Evolutionary conservation across 2,329 filamentous ascomycete genomes (phyloP), one percentile per base, ranked within the genome.

Genomic region (Neobulgaria alba): DNA sequence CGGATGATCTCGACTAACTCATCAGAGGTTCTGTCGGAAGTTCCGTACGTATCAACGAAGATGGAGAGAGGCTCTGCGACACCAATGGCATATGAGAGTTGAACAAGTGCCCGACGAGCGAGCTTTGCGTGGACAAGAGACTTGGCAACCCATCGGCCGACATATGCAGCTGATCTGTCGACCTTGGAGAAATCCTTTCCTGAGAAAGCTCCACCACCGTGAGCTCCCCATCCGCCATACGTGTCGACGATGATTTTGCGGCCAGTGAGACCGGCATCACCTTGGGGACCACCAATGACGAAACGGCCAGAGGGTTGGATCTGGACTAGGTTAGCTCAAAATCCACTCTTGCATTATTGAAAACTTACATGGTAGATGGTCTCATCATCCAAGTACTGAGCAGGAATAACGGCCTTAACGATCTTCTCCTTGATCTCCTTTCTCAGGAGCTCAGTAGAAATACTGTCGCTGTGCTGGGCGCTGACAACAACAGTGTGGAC

Each of bases 131-230:
- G 71, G 57, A 98, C 86, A 53, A 98, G 79, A 31, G 92, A 98
- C 79, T 98, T 98, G 72, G 92, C 92, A 67, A 98, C 89, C 92
- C 92, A 98, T 66, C 92, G 88, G 57, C 78, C 89, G 57, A 96
- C 81, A 73, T 98, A 98, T 62, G 92, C 92, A 55, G 92, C 92
- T 39, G 92, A 96, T 60, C 92, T 86, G 66, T 98, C 92, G 69
- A 98, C 92, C 80, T 98, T 98, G 78, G 88, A 95, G 81, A 95
- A 98, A 69, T 98, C 92, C 83, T 98, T 98, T 62, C 92, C 92
- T 61, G 92, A 96, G 85, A 98, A 98, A 67, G 92, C 92, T 83
- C 92, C 92, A 76, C 92, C 92, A 77, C 92, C 92, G 77, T 98
- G 92, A 59, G 92, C 92, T 73, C 92, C 92, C 92, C 92, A 96